Base-by-base conservation (phyloP, 1,284 basidiomycete genomes). In the Melampsora medusae region DNA sequence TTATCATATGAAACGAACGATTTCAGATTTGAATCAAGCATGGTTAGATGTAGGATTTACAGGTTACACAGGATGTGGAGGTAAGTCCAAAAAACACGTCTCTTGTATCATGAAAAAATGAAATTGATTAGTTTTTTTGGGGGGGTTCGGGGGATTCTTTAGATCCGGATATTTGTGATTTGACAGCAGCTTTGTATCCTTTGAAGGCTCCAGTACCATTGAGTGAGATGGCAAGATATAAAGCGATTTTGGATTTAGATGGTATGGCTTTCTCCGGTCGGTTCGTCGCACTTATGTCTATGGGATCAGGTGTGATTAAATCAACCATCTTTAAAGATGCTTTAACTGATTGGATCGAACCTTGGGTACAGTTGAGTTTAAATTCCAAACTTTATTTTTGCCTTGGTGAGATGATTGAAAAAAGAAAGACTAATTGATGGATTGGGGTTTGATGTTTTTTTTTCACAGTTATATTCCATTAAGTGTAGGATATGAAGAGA, bases 211-310 rank as follows among this genome's bases (percentile, higher is more conserved):
- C 65, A 31, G 72, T 75, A 1, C 72, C 65, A n/a, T 67, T 75
- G 66, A 67, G 61, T 61, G 72, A 75, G 4, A 75, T 75, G 72
- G 65, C 72, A 25, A 49, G n/a, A 35, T 75, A 67, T 31, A 75
- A 75, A 68, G 66, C 66, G 14, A 75, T 75, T 42, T 68, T 75
- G 19, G 72, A 75, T 75, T 62, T 75, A 38, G 72, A 75, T 46
- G 72, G 72, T 5, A 75, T 75, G 72, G 72, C 72, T n/a, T 75
- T 75, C 25, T 75, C 72, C 16, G 72, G 72, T 38, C 64, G 72
- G 12, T 75, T 75, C 46, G 66, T 75, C n/a, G 72, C 72, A 17
- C 38, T 75, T 12, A 75, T 75, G 72, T 67, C 60, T 46, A 75
- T 75, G 72, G 72, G 72, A n/a, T 67, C 65, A 50, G 72, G 72